Evolutionary conservation across 148 eudicot species (phyloP), one percentile per base, ranked within the genome.

Genomic region (Rhododendron williamsianum): DNA sequence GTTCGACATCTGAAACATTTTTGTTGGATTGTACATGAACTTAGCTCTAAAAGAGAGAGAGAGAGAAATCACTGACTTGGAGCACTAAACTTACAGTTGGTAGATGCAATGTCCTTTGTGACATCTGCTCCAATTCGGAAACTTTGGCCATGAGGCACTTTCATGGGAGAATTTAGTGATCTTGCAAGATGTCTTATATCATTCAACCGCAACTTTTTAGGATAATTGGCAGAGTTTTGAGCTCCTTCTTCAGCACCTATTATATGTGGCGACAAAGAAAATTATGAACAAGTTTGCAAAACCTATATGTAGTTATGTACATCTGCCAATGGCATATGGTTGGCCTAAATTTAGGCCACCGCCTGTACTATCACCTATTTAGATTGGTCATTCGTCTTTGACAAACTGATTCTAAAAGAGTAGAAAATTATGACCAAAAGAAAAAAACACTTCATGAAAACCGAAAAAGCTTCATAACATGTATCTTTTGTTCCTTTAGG

Each of bases 171-270:
- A 82, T 82, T 63, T 45, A 82, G 49, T 43, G 49, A 77, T 77
- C 93, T 89, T 43, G 92, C 93, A 77, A 92, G 76, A 73, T 88
- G 92, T 82, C 84, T 89, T 30, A 92, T 84, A 7, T 89, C 86
- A 63, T 78, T 85, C 74, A 92, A 69, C n/a, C 93, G 81, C 45
- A 92, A 51, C 83, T 88, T 85, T 84, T 81, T 86, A 2, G 90
- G 85, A 15, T n/a, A n/a, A 11, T 52, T 85, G 43, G 33, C 74
- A 16, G 52, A 19, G 2, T 82, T 86, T 16, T 82, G 83, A 45
- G 46, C 83, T 51, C 56, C 87, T 60, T 9, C 86, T 43, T 10
- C 88, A 43, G 69, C 33, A 19, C 71, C 89, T 86, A 38, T 10
- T 13, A 80, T 56, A 43, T 52, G 30, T 25, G 78, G 45, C 18